phyloP scores from a whole-genome alignment of 768 basidiomycete species.

The Boletus rubropictus region DNA sequence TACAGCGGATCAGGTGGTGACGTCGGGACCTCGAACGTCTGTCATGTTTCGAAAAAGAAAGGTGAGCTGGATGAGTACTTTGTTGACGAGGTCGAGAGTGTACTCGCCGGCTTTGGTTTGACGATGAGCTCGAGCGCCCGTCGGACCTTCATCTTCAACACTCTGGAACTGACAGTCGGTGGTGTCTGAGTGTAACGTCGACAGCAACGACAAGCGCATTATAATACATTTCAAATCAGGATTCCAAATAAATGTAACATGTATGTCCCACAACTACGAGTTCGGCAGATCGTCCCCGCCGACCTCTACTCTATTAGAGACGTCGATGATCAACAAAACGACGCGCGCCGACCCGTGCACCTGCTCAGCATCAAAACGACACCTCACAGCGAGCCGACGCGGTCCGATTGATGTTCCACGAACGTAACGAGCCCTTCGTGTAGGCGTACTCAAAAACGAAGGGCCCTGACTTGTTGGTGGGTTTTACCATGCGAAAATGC shows the following conservation, averaged over 20 bases:
- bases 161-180: neutral
- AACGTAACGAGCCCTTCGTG: conserved; percentile 66
- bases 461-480: conserved; percentile 62
- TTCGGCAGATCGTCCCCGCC: conserved; percentile 30
- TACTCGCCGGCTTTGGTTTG: conserved; percentile 28
- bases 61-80: neutral
- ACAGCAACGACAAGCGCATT: too few relatives aligned
- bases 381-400: conserved; percentile 39
- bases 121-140: conserved; percentile 22
- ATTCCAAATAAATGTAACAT: conserved; percentile 26
- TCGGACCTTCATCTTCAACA: conserved; percentile 7
- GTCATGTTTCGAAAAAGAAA: neutral
- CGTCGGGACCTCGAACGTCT: conserved; percentile 27
- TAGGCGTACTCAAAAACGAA: conserved; percentile 32
- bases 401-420: conserved; percentile 52
- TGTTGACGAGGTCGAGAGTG: neutral
- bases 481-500: neutral
- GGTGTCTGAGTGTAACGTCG: too few relatives aligned
- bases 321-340: conserved; percentile 29
- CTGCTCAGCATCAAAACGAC: conserved; percentile 56
- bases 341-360: conserved; percentile 35
- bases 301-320: conserved; percentile 62
- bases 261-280: conserved; percentile 70
- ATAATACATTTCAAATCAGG: neutral
- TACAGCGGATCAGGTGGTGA: conserved; percentile 24